phyloP scores from a whole-genome alignment of 176 grass and related monocot species.

The Triticum turgidum region DNA sequence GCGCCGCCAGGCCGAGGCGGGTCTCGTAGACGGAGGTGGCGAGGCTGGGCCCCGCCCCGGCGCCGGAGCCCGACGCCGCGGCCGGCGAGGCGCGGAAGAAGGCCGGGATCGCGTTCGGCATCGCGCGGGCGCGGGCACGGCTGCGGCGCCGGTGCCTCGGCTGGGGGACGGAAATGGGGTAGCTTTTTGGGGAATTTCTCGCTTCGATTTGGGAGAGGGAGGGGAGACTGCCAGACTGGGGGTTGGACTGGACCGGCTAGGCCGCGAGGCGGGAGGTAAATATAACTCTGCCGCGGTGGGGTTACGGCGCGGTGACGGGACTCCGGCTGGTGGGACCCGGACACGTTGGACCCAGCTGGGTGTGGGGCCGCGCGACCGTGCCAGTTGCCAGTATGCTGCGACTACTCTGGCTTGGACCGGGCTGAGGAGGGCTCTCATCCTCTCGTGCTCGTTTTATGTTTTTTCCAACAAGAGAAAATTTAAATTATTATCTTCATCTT shows the following conservation, averaged over 20 bases:
- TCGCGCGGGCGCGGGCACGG: background rate
- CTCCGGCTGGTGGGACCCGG: background rate
- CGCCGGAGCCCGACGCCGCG: constrained; percentile 21
- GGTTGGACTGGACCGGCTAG: constrained; percentile 1
- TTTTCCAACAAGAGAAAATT: background rate
- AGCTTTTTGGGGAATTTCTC: background rate
- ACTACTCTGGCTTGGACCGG: constrained; percentile 2
- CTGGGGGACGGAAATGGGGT: background rate
- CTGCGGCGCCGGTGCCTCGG: background rate
- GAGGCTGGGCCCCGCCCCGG: constrained; percentile 43
- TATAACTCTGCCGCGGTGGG: constrained; percentile 35
- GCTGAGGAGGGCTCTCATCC: background rate
- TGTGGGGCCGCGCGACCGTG: constrained; percentile 10
- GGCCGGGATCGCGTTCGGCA: constrained; percentile 53
- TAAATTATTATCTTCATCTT: background rate
- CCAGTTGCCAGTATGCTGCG: background rate
- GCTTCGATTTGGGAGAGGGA: background rate
- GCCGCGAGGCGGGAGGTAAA: constrained; percentile 9
- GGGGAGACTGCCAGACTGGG: background rate
- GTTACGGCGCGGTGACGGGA: background rate
- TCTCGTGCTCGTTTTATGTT: background rate
- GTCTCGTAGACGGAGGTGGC: constrained; percentile 86
- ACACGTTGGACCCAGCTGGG: constrained; percentile 39
- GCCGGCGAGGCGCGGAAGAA: constrained; percentile 41
- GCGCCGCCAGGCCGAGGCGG: constrained; percentile 70